phyloP scores from a whole-genome alignment of 306 rosid genomes.

The Dalbergia cultrata region DNA sequence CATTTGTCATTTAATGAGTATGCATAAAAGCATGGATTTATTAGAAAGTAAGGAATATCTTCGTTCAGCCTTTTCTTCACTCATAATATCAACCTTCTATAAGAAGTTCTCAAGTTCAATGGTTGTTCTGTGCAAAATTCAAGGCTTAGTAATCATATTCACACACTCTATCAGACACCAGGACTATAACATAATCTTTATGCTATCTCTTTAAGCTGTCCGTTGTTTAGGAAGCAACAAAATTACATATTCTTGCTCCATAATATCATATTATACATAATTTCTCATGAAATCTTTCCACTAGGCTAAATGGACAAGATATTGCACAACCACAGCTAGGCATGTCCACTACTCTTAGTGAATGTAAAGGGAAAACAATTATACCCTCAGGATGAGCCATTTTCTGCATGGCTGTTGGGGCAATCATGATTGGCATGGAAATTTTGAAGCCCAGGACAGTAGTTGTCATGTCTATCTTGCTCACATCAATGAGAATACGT shows the following conservation, averaged over 20 bases:
- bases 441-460: slow-evolving; percentile 94
- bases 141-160: background rate
- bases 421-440: slow-evolving; percentile 99
- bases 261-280: background rate
- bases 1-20: background rate
- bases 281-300: background rate
- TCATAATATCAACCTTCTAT: background rate
- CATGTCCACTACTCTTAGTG: slow-evolving; percentile 1
- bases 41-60: slow-evolving; percentile 16
- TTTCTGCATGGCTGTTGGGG: slow-evolving; percentile 97
- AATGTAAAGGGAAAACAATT: slow-evolving; percentile 39
- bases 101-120: background rate
- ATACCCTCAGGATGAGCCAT: slow-evolving; percentile 99
- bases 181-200: background rate
- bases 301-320: slow-evolving; percentile 20
- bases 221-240: background rate
- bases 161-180: background rate
- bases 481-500: slow-evolving; percentile 92
- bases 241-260: too few relatives aligned
- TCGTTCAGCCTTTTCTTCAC: background rate
- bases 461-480: slow-evolving; percentile 90
- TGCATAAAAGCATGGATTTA: background rate
- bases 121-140: background rate
- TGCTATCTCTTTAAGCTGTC: background rate
- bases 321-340: background rate